Evolutionary conservation across 495 filamentous ascomycete species (phyloP), one percentile per base, ranked within the genome.

Genomic region (Aspergillus wentii): DNA sequence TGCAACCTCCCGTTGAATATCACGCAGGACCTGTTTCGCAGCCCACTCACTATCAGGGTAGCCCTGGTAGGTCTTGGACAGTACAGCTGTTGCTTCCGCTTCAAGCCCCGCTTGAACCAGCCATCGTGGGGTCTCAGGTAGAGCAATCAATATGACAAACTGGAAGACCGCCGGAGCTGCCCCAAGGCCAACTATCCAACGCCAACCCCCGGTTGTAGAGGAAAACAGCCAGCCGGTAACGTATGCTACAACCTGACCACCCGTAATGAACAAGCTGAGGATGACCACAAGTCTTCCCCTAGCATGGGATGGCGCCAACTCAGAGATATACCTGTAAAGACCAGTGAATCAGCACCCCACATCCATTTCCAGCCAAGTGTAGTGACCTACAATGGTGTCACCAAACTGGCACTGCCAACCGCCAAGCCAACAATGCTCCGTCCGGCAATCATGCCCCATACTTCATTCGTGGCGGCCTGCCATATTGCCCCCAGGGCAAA

Each of bases 81-180:
- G 61, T 8, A 92, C 76, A 9, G 38, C 47, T 38, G 69, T 71
- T 14, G 89, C 90, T 30, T 71, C 74, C 10, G 61, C 56, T 10
- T 66, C 72, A 39, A 67, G 61, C 1, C 78, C 82, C 4, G 71
- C 78, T 50, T 84, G 82, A 0, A 91, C 79, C 30, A 94, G 69
- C 87, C 87, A 95, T 16, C 90, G 71, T 23, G 90, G 90, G 5
- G 83, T 89, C 59, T 96, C 90, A 0, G 89, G 88, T 71, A 95
- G 75, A 27, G 75, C 53, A 2, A 76, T 37, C 41, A 95, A 62
- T 16, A 88, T 56, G 0, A 69, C 48, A 23, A 77, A 74, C 56
- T 95, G 89, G 6, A 87, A 39, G 3, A 76, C 62, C 5, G 88
- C 89, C 0, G 90, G 90, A 33, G 81, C 36, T 17, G 83, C 86